Percentiles rank a stretch among this genome's conserved stretches.
These are phyloP conservation scores for Sporothrix brunneoviolacea DNA, from an alignment of 2,329 filamentous ascomycete genomes.

Conservation along the genomic window DNA sequence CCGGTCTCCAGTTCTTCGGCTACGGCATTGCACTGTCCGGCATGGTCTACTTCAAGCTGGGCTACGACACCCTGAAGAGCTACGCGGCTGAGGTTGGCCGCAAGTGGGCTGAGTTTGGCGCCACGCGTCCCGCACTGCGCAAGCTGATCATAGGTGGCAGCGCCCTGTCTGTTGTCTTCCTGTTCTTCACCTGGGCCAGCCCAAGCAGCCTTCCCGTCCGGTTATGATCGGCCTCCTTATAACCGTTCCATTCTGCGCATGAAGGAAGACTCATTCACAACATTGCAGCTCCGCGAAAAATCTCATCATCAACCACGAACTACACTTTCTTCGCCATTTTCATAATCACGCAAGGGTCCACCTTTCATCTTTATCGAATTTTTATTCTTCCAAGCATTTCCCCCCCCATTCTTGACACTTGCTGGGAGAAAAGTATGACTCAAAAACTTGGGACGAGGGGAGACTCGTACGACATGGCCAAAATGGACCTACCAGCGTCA, in stretches of 20 bases:
- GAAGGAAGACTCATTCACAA: no score
- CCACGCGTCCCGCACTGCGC: conserved; percentile 66
- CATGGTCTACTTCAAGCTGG: conserved; percentile 82
- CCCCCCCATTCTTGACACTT: conserved; percentile 1
- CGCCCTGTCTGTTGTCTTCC: conserved; percentile 57
- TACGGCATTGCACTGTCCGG: conserved; percentile 74
- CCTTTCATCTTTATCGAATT: not conserved
- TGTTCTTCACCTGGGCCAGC: conserved; percentile 50
- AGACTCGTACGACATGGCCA: conserved; percentile 9
- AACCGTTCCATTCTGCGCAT: not conserved
- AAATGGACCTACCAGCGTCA: not conserved
- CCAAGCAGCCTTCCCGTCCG: conserved; percentile 14
- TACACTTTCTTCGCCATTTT: not conserved
- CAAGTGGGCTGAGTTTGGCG: conserved; percentile 81
- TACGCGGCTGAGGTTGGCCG: conserved; percentile 66
- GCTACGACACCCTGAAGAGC: conserved; percentile 74
- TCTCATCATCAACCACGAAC: no score
- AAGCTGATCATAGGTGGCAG: conserved; percentile 66
- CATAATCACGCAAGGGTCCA: conserved; percentile 5
- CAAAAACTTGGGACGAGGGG: no score
- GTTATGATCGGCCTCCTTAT: conserved; percentile 5
- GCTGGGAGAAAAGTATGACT: no score
- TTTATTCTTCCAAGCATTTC: not conserved
- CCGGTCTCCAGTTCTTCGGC: conserved; percentile 71
- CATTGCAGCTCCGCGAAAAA: no score